Base-by-base conservation (phyloP, 2,329 filamentous ascomycete species). In the Cercospora janseana region DNA sequence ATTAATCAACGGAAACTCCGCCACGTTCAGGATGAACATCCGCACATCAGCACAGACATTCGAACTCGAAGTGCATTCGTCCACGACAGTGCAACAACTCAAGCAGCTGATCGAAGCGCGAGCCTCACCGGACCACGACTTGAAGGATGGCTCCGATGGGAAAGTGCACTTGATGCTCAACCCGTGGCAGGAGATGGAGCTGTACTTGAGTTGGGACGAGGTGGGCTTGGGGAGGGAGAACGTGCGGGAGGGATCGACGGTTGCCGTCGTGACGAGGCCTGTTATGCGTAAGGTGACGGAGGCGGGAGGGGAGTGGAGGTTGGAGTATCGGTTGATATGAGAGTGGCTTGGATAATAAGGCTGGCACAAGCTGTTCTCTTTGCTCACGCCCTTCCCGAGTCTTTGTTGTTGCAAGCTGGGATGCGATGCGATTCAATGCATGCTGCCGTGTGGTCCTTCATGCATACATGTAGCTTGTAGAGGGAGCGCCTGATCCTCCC, bases 151-250 rank as follows among this genome's bases (percentile, higher is more conserved):
- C 12, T 10, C 18, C n/a, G 43, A 46, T 24, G 29, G 29, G n/a
- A 46, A 31, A 13, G 35, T 46, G 43, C 31, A 46, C 16, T n/a
- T 46, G 15, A 28, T 46, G n/a, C 28, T 34, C 4, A 21, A 23
- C n/a, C 43, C 29, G 6, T 29, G 43, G 23, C 10, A n/a, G 15
- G 28, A 46, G 16, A 16, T 46, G 29, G 42, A 46, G 9, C 18
- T 13, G 18, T 13, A 34, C 6, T 13, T 46, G 29, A 31, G 29
- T 26, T 13, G 7, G 18, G 42, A 46, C 12, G 27, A 34, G 13
- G 34, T 32, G 6, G 18, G 34, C 2, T 21, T 46, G 18, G 42
- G 42, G 6, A 24, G 16, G 21, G 10, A 21, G n/a, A 12, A 5
- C 7, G 42, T 46, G n/a, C 15, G 21, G 13, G 29, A 23, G 18